Evolutionary conservation across 305 asterid genomes (phyloP), one percentile per base, ranked within the genome.

Genomic region (Plantago rigida): DNA sequence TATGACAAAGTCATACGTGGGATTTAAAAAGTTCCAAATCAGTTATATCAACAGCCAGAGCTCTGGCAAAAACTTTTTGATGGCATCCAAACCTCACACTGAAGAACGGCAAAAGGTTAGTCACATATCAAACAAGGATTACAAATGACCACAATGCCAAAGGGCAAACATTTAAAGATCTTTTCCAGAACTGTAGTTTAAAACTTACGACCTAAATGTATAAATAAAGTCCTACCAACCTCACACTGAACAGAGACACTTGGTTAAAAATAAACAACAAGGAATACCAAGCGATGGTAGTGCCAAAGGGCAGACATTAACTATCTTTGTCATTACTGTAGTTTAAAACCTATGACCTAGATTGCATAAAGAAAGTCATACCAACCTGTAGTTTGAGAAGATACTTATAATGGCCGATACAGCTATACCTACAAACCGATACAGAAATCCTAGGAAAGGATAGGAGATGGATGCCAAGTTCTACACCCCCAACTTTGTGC

Each of bases 1-100:
- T 64, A 74, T 72, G 51, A 71, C 56, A 72, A 62, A 68, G 71
- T 56, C 57, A 78, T 64, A 48, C 75, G 77, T 70, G 75, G 82
- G 69, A 79, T 64, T 75, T 51, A 62, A 64, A 77, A 69, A 68
- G 79, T 66, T 67, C 78, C 78, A 69, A 66, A 82, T 53, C 68
- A 69, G 67, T 71, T 70, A 66, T 75, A 67, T 80, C 76, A 77
- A 69, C 67, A 74, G 80, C 87, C 84, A 79, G 82, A 75, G 70
- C 79, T 67, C 84, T 71, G 81, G 78, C 68, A 66, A 78, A 77
- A 73, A 73, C 77, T 64, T 77, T 76, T 83, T 74, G 81, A 79
- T 70, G 75, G 79, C 92, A 76, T 76, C 83, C 77, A 78, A 68
- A 77, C 75, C 78, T 77, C 88, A 82, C 70, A 62, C 72, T 82